Percentiles rank a stretch among this genome's conserved stretches.
Evolutionary conservation across 129 eudicot genomes (phyloP).

Genomic region (Escallonia herrerae): DNA sequence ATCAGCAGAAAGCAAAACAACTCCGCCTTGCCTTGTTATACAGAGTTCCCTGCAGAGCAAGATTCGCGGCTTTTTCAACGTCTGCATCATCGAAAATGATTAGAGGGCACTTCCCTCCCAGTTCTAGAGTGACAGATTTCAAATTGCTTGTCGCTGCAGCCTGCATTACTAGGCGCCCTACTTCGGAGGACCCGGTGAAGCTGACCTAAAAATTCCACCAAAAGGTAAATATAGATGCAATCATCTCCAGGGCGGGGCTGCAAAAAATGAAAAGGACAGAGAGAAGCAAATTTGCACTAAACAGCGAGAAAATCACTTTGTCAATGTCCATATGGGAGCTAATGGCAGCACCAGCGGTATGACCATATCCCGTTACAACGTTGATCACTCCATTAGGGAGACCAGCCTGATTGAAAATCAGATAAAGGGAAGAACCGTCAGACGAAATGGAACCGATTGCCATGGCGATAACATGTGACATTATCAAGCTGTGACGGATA

Average conservation of each 20-base stretch:
- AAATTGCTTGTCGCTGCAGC: constrained; percentile 86
- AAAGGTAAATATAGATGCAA: neutral
- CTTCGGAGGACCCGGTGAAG: constrained; percentile 87
- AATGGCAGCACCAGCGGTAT: constrained; percentile 61
- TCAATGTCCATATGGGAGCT: constrained; percentile 87
- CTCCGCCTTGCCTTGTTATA: constrained; percentile 45
- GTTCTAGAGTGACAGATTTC: constrained; percentile 72
- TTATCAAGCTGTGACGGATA: too few species aligned
- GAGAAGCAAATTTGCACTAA: too few species aligned
- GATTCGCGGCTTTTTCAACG: constrained; percentile 49
- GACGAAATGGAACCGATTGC: neutral
- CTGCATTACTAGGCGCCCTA: constrained; percentile 70
- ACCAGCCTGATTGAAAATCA: constrained; percentile 52
- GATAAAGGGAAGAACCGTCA: neutral
- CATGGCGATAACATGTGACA: too few species aligned
- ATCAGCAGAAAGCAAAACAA: neutral
- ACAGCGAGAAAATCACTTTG: constrained; percentile 21
- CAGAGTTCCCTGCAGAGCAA: constrained; percentile 51
- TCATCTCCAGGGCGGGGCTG: too few species aligned
- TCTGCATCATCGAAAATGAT: constrained; percentile 71
- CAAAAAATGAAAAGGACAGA: too few species aligned
- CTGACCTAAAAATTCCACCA: constrained; percentile 36
- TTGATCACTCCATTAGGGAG: constrained; percentile 82
- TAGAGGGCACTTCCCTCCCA: constrained; percentile 90
- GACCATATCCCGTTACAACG: constrained; percentile 74